Conservation (phyloP, 495 filamentous ascomycete species). For the Penicillium ucsense region DNA sequence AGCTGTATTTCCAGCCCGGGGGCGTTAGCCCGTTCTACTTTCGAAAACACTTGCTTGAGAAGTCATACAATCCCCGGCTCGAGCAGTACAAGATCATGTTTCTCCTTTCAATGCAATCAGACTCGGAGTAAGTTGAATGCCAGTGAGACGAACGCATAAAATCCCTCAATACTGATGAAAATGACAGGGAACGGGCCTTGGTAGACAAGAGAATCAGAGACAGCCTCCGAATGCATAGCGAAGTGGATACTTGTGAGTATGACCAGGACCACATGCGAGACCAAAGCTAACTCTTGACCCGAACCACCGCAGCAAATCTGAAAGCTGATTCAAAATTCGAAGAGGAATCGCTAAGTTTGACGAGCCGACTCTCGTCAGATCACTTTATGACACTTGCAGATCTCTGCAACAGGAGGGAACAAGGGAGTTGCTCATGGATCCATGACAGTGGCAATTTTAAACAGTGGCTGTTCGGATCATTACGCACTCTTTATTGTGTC, state of each 20-base stretch:
- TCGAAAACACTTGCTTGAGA: conserved; percentile 21
- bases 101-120: conserved; percentile 19
- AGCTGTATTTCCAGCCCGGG: conserved; percentile 26
- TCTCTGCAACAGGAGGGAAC: conserved; percentile 19
- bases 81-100: conserved; percentile 26
- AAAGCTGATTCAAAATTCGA: conserved; percentile 18
- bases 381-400: too few relatives aligned
- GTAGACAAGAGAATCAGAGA: too few relatives aligned
- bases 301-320: too few relatives aligned
- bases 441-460: conserved; percentile 15
- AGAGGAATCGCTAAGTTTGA: too few relatives aligned
- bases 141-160: too few relatives aligned
- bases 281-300: too few relatives aligned
- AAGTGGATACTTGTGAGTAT: too few relatives aligned
- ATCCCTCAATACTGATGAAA: too few relatives aligned
- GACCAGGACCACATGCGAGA: too few relatives aligned
- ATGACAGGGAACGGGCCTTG: neutral
- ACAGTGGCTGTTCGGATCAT: conserved; percentile 19
- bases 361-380: too few relatives aligned
- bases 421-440: conserved; percentile 23
- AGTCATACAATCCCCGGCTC: conserved; percentile 14
- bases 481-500: conserved; percentile 21
- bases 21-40: conserved; percentile 20
- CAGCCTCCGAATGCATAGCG: too few relatives aligned
- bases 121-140: conserved; percentile 12